phyloP scores from a whole-genome alignment of 257 asterid species.

The Scutellaria minor region DNA sequence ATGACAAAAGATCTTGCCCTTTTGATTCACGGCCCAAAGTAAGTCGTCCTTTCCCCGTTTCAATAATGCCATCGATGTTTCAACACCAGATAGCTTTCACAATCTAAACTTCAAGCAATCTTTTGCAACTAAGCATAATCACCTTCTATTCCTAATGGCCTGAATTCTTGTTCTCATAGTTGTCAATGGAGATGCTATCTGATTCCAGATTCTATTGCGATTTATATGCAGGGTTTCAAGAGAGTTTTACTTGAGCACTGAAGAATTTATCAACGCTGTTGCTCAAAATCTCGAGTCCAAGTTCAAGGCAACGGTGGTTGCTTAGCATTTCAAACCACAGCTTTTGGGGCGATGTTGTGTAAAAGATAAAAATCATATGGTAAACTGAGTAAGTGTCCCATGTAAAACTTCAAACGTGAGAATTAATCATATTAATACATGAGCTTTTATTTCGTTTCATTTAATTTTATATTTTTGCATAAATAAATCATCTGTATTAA shows the following conservation, averaged over 20 bases:
- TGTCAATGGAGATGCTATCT: background rate
- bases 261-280: slow-evolving; percentile 80
- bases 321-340: slow-evolving; percentile 33
- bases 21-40: slow-evolving; percentile 84
- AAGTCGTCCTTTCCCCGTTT: slow-evolving; percentile 40
- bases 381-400: no score
- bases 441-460: no score
- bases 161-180: background rate
- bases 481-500: no score
- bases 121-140: background rate
- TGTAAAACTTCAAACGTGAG: no score
- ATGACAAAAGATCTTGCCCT: slow-evolving; percentile 95
- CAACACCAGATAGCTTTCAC: background rate
- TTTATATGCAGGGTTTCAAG: slow-evolving; percentile 70
- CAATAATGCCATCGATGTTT: background rate
- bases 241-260: slow-evolving; percentile 76
- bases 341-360: background rate
- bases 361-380: no score
- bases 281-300: slow-evolving; percentile 63
- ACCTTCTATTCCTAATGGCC: background rate
- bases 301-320: slow-evolving; percentile 45
- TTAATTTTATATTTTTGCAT: no score
- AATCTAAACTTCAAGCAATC: background rate
- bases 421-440: no score
- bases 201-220: slow-evolving; percentile 24